Evolutionary conservation across 208 protist species (phyloP).

Genomic region (Leishmania lainsoni): DNA sequence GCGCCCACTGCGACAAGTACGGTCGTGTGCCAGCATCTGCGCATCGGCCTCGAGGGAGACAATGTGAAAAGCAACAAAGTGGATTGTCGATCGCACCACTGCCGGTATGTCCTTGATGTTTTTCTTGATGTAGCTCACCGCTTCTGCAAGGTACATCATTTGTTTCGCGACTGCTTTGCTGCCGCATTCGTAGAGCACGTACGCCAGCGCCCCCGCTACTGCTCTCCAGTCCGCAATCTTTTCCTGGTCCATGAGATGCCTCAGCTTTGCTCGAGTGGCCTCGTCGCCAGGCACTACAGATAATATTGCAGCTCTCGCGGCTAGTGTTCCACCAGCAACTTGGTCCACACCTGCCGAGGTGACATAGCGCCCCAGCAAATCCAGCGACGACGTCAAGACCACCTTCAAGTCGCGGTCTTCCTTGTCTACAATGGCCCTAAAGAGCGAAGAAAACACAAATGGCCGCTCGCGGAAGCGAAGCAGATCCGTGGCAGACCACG

Average conservation of each 20-base stretch:
- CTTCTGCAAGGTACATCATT: constrained; percentile 23
- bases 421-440: constrained; percentile 32
- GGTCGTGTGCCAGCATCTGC: constrained; percentile 32
- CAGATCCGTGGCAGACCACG: constrained; percentile 37
- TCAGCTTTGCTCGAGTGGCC: constrained; percentile 13
- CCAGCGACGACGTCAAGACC: constrained; percentile 27
- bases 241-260: constrained; percentile 23
- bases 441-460: constrained; percentile 36
- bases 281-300: background rate
- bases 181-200: constrained; percentile 30
- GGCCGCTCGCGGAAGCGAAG: constrained; percentile 35
- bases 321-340: background rate
- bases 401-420: constrained; percentile 34
- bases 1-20: constrained; percentile 13
- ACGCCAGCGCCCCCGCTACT: constrained; percentile 21
- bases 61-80: constrained; percentile 55
- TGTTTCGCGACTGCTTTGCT: constrained; percentile 11
- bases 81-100: constrained; percentile 28
- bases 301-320: background rate
- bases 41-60: constrained; percentile 73
- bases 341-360: constrained; percentile 8
- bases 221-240: constrained; percentile 18
- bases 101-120: constrained; percentile 15
- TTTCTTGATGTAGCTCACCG: constrained; percentile 21
- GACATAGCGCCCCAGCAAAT: constrained; percentile 32